Evolutionary conservation across 129 eudicot species (phyloP), one percentile per base, ranked within the genome.

Genomic region (Kitagawia praeruptora): DNA sequence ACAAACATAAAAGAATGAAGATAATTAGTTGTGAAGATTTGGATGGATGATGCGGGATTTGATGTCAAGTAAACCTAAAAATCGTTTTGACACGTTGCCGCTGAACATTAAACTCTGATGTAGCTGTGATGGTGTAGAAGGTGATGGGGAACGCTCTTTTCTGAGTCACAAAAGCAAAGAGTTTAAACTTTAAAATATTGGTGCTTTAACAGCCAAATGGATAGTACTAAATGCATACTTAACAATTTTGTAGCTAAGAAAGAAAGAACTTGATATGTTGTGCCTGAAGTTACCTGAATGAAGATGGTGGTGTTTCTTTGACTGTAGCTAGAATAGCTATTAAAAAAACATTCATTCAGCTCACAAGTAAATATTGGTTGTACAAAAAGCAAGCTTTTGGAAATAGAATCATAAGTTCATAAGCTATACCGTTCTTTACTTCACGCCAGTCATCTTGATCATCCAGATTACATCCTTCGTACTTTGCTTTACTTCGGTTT

Each of bases 121-220:
- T 74, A 75, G 89, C 77, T 81, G 87, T 6, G 87, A 82, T 75
- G 82, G 86, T 70, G 75, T 85, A 69, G 92, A 77, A 76, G 92
- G 96, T 76, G 98, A 92, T n/a, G 88, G 85, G 42, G 96, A 86
- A 21, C 79, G 88, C 51, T 84, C 96, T 85, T 86, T 92, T 74
- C 97, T 95, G 93, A 84, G 78, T 28, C 21, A 21, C 40, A 15
- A 70, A 70, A 8, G 67, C 54, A 9, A 79, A 74, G 41, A 56
- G 75, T 87, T 64, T 64, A 48, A 66, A 39, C 79, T 87, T 64
- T 64, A 48, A 48, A 66, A 39, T 82, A 78, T 45, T 63, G 76
- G 51, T 70, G 72, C 46, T n/a, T 27, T 13, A 46, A 71, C 67
- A 72, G 49, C 28, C 81, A 73, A 14, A 58, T 12, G 28, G 77